Base-by-base conservation (phyloP, 495 filamentous ascomycete genomes). In the Poronia punctata region DNA sequence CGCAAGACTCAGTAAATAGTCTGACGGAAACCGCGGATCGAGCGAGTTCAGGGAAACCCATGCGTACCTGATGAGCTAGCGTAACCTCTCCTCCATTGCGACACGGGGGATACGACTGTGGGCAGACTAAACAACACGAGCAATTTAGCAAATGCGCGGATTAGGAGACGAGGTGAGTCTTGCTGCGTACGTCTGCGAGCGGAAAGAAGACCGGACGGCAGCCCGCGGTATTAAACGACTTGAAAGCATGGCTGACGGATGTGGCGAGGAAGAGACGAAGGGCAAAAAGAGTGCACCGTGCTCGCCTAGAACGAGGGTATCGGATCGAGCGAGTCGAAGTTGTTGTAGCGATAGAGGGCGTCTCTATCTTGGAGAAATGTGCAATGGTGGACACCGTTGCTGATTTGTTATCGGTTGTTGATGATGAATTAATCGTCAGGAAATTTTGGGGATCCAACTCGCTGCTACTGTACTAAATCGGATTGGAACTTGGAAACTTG, bases 61-160 rank as follows among this genome's bases (percentile, higher is more conserved):
- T 46, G 64, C 80, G 65, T 49, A 92, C 87, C 82, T 64, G 86
- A 70, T 66, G 88, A 76, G 53, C 83, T 82, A 40, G 88, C 86
- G 67, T 87, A 95, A 37, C 79, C 75, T 68, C 78, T 71, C 62
- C 73, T 73, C 57, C 72, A 70, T 53, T 72, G 73, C 53, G 80
- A 79, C 57, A 62, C 66, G 38, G 75, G 66, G 50, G 74, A 64
- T 64, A 74, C 69, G 60, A 79, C 65, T 69, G 70, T 58, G 54
- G 67, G 79, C 60, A 74, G 71, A 56, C 71, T 73, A 60, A 46
- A 46, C 54, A 46, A n/a, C 4, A 27, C 24, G 31, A 32, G 35
- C 36, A 45, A 38, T 53, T 65, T 57, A 61, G 64, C 41, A 52
- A 50, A 34, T 50, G 39, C 46, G 53, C 47, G 18, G 48, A 43